phyloP scores from a whole-genome alignment of 805 yeast genomes.

The Pichia gijzeniarum region DNA sequence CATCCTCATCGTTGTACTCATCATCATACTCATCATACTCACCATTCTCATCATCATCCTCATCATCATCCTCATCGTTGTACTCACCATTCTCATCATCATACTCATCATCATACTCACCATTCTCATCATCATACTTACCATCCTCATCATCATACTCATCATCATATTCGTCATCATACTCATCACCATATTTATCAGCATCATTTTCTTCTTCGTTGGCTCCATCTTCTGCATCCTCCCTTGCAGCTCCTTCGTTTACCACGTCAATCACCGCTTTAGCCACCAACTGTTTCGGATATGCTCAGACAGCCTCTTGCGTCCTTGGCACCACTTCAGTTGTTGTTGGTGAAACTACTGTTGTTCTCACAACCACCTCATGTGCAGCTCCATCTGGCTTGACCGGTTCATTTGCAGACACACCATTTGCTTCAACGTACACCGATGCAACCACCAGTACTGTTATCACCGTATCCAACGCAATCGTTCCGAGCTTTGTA shows the following conservation, averaged over 20 bases:
- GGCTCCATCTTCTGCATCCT: too few species aligned
- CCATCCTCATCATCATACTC: too few species aligned
- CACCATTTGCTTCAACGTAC: constrained; percentile 1
- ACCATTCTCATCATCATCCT: too few species aligned
- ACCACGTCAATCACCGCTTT: background rate
- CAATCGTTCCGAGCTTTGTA: background rate
- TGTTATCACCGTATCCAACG: background rate
- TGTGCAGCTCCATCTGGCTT: constrained; percentile 6
- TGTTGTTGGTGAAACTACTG: background rate
- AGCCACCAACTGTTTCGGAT: constrained; percentile 3
- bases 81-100: too few species aligned
- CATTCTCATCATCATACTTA: too few species aligned
- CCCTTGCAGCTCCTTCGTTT: background rate
- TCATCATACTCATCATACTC: too few species aligned
- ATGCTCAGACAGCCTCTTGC: background rate
- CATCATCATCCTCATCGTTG: too few species aligned
- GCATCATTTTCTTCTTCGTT: background rate
- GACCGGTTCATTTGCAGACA: constrained; percentile 11
- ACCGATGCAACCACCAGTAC: background rate
- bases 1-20: background rate
- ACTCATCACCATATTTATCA: too few species aligned
- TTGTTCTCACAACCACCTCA: constrained; percentile 8
- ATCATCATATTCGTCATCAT: background rate
- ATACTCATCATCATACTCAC: too few species aligned
- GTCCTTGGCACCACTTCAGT: constrained; percentile 2